Base-by-base conservation (phyloP, 257 asterid genomes). In the Fraxinus quadrangulata region DNA sequence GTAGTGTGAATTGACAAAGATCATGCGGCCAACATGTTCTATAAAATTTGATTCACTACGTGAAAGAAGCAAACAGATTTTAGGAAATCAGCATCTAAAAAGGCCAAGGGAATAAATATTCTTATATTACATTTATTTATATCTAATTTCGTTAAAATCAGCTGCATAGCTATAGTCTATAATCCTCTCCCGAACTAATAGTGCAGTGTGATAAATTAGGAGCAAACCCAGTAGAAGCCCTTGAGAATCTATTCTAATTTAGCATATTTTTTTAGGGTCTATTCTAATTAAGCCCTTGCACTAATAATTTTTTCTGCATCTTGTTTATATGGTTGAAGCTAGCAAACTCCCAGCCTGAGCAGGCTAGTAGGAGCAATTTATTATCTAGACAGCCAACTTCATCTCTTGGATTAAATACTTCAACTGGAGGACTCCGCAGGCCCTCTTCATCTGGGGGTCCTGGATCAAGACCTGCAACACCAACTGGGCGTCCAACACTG, bases 391-490 rank as follows among this genome's bases (percentile, higher is more conserved):
- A 82, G 69, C 72, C 77, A 75, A 68, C 87, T 61, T 77, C 85
- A 19, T 77, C 87, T 24, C 81, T 75, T 34, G 89, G 90, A 72
- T 66, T 84, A 78, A 88, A 81, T 71, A 69, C 82, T 70, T 80
- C 88, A 34, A 81, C 76, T 78, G 77, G 79, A 30, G 86, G 85
- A 71, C 75, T 84, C 66, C 88, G 87, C 54, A 75, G 92, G 75
- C 91, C 89, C 30, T 84, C 90, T 30, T 88, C 92, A 39, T 82
- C 92, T 45, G 85, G 92, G 74, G 90, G 83, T 59, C 61, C 75
- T 33, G 75, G 92, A 24, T 82, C 89, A 59, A 82, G 91, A 81
- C 87, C 91, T 67, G 81, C 86, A 76, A 86, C 92, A 47, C 90
- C 90, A 40, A 84, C 87, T n/a, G 85, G 87, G 61, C 87, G 90